Percentiles rank a stretch among this genome's conserved stretches.
Evolutionary conservation across 192 early-diverging fungal genomes (phyloP).

Genomic region (Chytriomyces hyalinus): DNA sequence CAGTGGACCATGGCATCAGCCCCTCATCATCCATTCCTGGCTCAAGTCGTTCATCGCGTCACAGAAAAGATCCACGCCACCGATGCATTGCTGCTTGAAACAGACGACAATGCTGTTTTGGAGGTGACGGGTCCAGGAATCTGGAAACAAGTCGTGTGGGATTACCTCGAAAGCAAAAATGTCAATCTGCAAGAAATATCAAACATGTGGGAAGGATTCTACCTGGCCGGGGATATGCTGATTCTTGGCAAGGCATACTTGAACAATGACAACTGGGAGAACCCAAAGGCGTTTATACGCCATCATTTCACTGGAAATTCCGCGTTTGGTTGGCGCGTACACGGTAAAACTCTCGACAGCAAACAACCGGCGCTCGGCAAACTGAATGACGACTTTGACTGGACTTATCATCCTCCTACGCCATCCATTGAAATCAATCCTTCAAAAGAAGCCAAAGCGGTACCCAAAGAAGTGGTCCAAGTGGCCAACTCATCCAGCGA

Average conservation of each 20-base stretch:
- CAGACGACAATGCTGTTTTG: conserved; percentile 17
- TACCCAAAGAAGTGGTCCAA: conserved; percentile 3
- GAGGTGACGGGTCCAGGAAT: conserved; percentile 25
- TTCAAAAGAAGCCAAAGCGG: neutral
- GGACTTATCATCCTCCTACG: conserved; percentile 11
- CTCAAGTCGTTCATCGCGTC: conserved; percentile 16
- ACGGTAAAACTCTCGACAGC: conserved; percentile 5
- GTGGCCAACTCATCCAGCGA: conserved; percentile 19
- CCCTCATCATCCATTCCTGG: conserved; percentile 40
- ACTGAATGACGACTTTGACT: conserved; percentile 8
- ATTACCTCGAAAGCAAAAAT: conserved; percentile 20
- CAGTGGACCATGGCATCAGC: conserved; percentile 42
- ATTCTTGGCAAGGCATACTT: conserved; percentile 27
- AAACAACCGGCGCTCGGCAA: neutral
- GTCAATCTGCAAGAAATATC: conserved; percentile 3
- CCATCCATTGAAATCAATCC: neutral
- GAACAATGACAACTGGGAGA: conserved; percentile 32
- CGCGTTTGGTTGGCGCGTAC: conserved; percentile 22
- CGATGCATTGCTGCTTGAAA: neutral
- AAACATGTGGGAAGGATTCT: conserved; percentile 30
- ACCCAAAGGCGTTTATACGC: conserved; percentile 25
- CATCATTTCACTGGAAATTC: conserved; percentile 34
- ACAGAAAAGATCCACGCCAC: conserved; percentile 30
- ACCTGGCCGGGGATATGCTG: conserved; percentile 21
- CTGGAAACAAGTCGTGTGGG: conserved; percentile 22